These are phyloP conservation scores for Cercospora brassicicola DNA, from an alignment of 2,329 filamentous ascomycete species.

Conservation along the genomic window DNA sequence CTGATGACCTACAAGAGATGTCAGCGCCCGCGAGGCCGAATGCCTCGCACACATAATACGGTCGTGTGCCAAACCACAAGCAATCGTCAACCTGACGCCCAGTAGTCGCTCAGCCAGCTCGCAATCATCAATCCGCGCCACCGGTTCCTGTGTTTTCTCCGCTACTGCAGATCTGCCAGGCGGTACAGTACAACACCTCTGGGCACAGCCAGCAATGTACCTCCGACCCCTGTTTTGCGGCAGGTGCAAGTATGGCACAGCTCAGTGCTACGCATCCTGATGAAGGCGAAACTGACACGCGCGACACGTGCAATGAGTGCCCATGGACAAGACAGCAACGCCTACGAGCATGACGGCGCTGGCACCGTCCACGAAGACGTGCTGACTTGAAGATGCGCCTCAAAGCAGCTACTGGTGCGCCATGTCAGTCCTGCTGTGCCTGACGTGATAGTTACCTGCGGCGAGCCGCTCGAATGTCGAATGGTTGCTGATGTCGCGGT, in stretches of 20 bases:
- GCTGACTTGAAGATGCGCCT: background rate
- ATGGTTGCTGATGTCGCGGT: background rate
- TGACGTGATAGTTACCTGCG: background rate
- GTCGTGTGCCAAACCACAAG: background rate
- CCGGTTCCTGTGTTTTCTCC: background rate
- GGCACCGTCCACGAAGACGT: background rate
- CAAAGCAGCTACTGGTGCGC: background rate
- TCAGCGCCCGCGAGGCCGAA: slow-evolving; percentile 5
- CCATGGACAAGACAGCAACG: background rate
- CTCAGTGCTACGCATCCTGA: background rate
- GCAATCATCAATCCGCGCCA: background rate
- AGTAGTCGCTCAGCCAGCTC: slow-evolving; percentile 2
- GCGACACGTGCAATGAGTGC: background rate
- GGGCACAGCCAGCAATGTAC: slow-evolving; percentile 6
- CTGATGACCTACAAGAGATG: background rate
- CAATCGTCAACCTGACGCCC: background rate
- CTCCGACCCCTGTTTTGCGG: slow-evolving; percentile 1
- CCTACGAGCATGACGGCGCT: background rate
- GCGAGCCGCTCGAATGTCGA: background rate
- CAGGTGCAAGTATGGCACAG: background rate
- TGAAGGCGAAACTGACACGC: background rate
- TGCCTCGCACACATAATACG: slow-evolving; percentile 5
- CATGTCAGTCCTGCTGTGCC: background rate
- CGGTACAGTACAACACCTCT: slow-evolving; percentile 8
- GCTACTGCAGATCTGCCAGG: background rate